Evolutionary conservation across 2,329 filamentous ascomycete species (phyloP).

Genomic region (Colletotrichum acutatum): DNA sequence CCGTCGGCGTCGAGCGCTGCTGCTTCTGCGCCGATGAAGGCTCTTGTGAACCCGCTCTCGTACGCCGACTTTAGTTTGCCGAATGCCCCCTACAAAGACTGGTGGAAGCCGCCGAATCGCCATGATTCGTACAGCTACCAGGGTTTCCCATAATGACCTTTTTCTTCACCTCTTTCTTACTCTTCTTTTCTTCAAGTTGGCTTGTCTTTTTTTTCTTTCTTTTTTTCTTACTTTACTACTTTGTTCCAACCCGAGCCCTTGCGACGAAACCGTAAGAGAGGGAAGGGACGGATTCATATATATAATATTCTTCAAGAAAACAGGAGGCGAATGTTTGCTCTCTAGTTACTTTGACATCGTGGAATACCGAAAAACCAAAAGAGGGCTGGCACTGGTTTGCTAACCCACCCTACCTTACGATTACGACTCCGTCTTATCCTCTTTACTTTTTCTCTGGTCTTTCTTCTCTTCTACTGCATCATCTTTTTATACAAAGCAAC

Average conservation of each 20-base stretch:
- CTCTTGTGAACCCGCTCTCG: constrained; percentile 75
- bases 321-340: background rate
- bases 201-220: background rate
- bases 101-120: constrained; percentile 79
- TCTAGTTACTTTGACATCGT: background rate
- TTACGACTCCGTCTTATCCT: background rate
- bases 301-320: background rate
- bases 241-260: background rate
- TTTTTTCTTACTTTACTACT: background rate
- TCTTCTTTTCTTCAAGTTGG: background rate
- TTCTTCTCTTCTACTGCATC: background rate
- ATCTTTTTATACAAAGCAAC: background rate
- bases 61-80: constrained; percentile 81
- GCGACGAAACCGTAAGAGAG: background rate
- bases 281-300: background rate
- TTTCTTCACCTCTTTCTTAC: background rate
- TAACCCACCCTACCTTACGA: constrained; percentile 16
- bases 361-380: background rate
- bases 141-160: constrained; percentile 20
- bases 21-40: constrained; percentile 42
- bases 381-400: constrained; percentile 18
- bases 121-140: constrained; percentile 32
- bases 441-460: background rate
- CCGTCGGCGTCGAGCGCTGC: constrained; percentile 43
- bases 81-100: constrained; percentile 83